Conservation (phyloP, 768 basidiomycete genomes). For the Boletus coccyginus region DNA sequence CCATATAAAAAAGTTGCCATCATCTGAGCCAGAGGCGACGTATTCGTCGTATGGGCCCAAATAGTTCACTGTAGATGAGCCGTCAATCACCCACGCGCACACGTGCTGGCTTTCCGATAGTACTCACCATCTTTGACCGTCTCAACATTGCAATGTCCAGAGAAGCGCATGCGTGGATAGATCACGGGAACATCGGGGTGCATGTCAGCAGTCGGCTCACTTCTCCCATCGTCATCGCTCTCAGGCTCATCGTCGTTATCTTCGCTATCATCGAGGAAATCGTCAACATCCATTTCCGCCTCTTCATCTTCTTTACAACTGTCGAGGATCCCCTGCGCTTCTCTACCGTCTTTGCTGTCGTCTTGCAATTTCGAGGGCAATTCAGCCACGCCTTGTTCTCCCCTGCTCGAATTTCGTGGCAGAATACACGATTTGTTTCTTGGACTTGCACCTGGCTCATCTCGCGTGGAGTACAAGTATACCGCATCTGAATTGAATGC, state of each 20-base stretch:
- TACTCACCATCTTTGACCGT: slow-evolving; percentile 84
- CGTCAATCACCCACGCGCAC: not conserved
- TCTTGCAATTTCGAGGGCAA: not conserved
- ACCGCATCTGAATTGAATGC: slow-evolving; percentile 74
- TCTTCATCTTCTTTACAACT: slow-evolving; percentile 20
- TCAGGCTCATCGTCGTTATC: slow-evolving; percentile 29
- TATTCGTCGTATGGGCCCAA: slow-evolving; percentile 76
- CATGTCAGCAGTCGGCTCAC: slow-evolving; percentile 19
- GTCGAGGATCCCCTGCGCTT: not conserved
- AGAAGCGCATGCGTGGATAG: slow-evolving; percentile 59
- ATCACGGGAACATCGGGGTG: slow-evolving; percentile 48
- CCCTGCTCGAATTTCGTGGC: slow-evolving; percentile 24
- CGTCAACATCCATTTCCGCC: slow-evolving; percentile 28
- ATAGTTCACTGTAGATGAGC: slow-evolving; percentile 65
- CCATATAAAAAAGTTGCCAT: slow-evolving; percentile 89
- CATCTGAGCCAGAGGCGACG: slow-evolving; percentile 82
- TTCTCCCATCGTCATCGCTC: slow-evolving; percentile 33
- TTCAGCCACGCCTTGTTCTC: not conserved
- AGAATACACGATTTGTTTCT: slow-evolving; percentile 26
- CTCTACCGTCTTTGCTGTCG: slow-evolving; percentile 1
- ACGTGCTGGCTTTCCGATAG: not conserved
- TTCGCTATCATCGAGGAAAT: slow-evolving; percentile 30
- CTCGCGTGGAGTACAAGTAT: slow-evolving; percentile 71
- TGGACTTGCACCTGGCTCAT: slow-evolving; percentile 43
- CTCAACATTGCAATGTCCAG: slow-evolving; percentile 72